These are phyloP conservation scores for Gyromitra esculenta DNA, from an alignment of 2,329 filamentous ascomycete genomes.

Conservation along the genomic window DNA sequence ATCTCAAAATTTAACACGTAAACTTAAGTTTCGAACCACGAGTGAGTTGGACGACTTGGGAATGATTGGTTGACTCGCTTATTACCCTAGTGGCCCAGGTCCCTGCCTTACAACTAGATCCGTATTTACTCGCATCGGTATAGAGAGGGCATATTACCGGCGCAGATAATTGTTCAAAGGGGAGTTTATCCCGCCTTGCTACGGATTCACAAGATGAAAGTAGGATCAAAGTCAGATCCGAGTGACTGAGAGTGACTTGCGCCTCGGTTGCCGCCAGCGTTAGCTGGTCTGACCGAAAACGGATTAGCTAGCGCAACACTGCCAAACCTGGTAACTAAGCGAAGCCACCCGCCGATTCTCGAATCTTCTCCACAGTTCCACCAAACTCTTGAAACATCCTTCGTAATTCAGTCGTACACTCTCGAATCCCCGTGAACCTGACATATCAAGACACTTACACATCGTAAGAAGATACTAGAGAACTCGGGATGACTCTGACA, in stretches of 20 bases:
- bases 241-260: background rate
- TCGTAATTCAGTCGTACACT: conserved; percentile 14
- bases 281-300: background rate
- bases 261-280: background rate
- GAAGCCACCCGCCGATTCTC: conserved; percentile 11
- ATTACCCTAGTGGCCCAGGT: too few species aligned
- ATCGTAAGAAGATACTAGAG: conserved; percentile 32
- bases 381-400: conserved; percentile 17
- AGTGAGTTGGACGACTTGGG: too few species aligned
- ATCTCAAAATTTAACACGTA: too few species aligned
- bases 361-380: conserved; percentile 31
- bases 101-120: too few species aligned
- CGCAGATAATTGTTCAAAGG: too few species aligned
- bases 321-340: background rate
- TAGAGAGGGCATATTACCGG: too few species aligned
- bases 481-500: conserved; percentile 18
- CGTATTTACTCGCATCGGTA: too few species aligned
- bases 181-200: background rate
- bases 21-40: too few species aligned
- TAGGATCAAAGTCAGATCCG: background rate
- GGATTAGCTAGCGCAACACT: background rate
- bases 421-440: conserved; percentile 33
- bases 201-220: background rate
- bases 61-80: too few species aligned
- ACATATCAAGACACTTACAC: conserved; percentile 30